Evolutionary conservation across 345 rosid species (phyloP), one percentile per base, ranked within the genome.

Genomic region (Gossypium stocksii): DNA sequence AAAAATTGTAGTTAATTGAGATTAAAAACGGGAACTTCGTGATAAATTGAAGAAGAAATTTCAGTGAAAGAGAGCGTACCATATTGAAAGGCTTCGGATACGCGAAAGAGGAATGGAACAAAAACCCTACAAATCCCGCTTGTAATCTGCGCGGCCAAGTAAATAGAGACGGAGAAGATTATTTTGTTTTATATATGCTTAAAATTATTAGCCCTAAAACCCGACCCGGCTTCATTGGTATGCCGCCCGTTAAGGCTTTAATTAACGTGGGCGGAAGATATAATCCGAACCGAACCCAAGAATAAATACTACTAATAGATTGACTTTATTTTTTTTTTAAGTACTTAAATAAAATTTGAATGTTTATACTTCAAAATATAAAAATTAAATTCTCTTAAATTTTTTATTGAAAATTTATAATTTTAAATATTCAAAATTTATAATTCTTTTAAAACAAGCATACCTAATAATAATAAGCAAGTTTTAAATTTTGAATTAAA

Each of bases 41-140:
- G 46, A 6, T 12, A 3, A 23, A 49, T 7, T 48, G n/a, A 20
- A 23, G 57, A 29, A 16, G 14, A 14, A 10, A 64, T 1, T 9
- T 27, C 44, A 4, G 12, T 1, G 60, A 69, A 51, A 61, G 46
- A 51, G 22, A n/a, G 9, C 59, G 23, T 38, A 52, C 73, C 73
- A 70, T 70, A 3, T 48, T 27, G 15, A 1, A n/a, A 70, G 20
- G 19, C 25, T 51, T 53, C 9, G 7, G 23, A 69, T 44, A 22
- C 9, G 44, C 44, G 41, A 12, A 38, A 49, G 59, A 11, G 2
- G 38, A 25, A 68, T 34, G 73, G 22, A 51, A 43, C 41, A 38
- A 52, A 70, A 48, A 51, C 59, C 59, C 73, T 70, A 54, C 60
- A 51, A 27, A 70, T 27, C 22, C 45, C 41, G 19, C 16, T 41